phyloP scores from a whole-genome alignment of 805 yeast species.

The Cyberlindnera mrakii region DNA sequence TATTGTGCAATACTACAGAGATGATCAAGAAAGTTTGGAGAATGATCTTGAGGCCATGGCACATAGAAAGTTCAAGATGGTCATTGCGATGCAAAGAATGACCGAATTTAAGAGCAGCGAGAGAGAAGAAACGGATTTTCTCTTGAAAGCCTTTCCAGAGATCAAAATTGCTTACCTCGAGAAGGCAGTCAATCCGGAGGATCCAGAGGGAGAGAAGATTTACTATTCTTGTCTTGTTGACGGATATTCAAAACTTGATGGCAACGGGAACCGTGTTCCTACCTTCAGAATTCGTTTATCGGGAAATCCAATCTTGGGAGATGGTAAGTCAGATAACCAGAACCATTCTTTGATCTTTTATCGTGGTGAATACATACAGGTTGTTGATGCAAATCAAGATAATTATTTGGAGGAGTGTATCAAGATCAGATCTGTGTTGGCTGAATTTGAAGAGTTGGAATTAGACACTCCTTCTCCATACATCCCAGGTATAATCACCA shows the following conservation, averaged over 20 bases:
- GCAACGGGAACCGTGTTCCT: constrained; percentile 55
- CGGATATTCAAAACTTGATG: constrained; percentile 48
- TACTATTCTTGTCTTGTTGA: constrained; percentile 66
- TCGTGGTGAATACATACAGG: constrained; percentile 92
- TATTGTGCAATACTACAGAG: constrained; percentile 36
- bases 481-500: constrained; percentile 48
- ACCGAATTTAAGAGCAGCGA: constrained; percentile 62
- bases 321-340: constrained; percentile 95
- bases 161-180: constrained; percentile 50
- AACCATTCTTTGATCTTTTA: constrained; percentile 81
- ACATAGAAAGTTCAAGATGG: constrained; percentile 67
- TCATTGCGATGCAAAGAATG: constrained; percentile 85
- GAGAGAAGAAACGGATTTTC: constrained; percentile 55
- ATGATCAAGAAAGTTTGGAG: constrained; percentile 52
- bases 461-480: constrained; percentile 45
- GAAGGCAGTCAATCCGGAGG: constrained; percentile 28
- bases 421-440: constrained; percentile 78
- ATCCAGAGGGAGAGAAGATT: constrained; percentile 23
- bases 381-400: constrained; percentile 94
- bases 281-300: constrained; percentile 66
- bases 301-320: constrained; percentile 94
- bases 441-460: constrained; percentile 84
- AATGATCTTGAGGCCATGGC: constrained; percentile 68
- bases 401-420: constrained; percentile 92
- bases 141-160: constrained; percentile 71